Conservation (phyloP, 225 moss, liverwort and hornwort species). For the Marchantia polymorpha region DNA sequence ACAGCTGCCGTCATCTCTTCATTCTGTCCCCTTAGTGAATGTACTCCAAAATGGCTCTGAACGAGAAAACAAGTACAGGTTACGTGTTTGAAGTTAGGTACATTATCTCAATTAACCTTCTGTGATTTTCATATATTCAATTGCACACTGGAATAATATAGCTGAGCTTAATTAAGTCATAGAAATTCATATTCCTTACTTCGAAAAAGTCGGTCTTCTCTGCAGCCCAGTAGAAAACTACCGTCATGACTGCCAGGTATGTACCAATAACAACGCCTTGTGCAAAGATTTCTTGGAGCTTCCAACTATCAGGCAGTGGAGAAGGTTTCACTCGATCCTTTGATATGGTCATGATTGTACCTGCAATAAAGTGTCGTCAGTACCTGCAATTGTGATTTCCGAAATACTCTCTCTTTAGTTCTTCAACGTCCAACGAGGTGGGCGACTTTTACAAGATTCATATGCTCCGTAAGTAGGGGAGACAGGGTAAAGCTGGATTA, state of each 20-base stretch:
- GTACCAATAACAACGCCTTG: constrained; percentile 50
- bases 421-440: no score
- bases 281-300: constrained; percentile 19
- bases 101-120: no score
- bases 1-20: constrained; percentile 47
- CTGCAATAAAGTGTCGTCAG: neutral
- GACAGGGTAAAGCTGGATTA: no score
- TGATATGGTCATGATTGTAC: constrained; percentile 66
- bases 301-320: neutral
- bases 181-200: neutral
- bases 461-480: no score
- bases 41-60: neutral
- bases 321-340: constrained; percentile 68
- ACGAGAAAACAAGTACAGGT: no score
- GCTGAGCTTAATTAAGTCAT: neutral
- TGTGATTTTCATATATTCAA: no score
- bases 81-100: no score
- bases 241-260: constrained; percentile 57
- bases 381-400: no score
- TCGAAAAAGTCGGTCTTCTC: constrained; percentile 47
- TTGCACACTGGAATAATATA: neutral
- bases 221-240: constrained; percentile 47
- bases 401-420: no score
- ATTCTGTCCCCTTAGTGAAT: neutral
- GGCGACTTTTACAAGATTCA: no score